Evolutionary conservation across 192 early-diverging fungal species (phyloP).

Genomic region (Coemansia sp.): DNA sequence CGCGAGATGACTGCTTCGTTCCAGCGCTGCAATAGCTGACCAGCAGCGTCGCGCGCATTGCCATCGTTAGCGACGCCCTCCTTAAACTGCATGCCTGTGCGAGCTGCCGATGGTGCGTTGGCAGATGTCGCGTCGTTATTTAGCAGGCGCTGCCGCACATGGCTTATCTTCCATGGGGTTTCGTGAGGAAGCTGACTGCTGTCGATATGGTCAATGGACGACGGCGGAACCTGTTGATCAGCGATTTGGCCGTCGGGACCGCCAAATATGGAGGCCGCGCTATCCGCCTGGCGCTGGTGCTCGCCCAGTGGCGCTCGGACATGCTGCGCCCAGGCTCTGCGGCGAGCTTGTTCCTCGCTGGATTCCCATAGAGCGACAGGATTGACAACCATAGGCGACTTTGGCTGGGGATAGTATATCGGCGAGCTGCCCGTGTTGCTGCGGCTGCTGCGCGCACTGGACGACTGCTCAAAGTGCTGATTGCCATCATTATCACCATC

Average conservation of each 20-base stretch:
- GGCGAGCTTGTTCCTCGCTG: constrained; percentile 40
- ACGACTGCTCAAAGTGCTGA: not conserved
- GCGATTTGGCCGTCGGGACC: not conserved
- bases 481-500: not conserved
- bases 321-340: constrained; percentile 48
- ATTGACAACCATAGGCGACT: constrained; percentile 48
- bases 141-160: constrained; percentile 41
- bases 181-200: constrained; percentile 48
- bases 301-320: constrained; percentile 5
- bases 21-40: constrained; percentile 47
- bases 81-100: constrained; percentile 46
- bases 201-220: constrained; percentile 42
- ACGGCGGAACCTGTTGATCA: constrained; percentile 16
- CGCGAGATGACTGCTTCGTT: constrained; percentile 47
- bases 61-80: constrained; percentile 47
- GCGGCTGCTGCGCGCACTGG: constrained; percentile 10
- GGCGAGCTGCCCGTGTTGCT: constrained; percentile 34
- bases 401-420: constrained; percentile 46
- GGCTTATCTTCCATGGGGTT: constrained; percentile 51
- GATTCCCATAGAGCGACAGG: constrained; percentile 55
- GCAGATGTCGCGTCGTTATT: constrained; percentile 2
- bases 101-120: constrained; percentile 9
- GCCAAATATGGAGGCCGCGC: not conserved
- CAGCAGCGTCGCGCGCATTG: constrained; percentile 48
- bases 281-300: not conserved